Conservation (phyloP, 768 basidiomycete genomes). For the Pulveroboletus sp. region DNA sequence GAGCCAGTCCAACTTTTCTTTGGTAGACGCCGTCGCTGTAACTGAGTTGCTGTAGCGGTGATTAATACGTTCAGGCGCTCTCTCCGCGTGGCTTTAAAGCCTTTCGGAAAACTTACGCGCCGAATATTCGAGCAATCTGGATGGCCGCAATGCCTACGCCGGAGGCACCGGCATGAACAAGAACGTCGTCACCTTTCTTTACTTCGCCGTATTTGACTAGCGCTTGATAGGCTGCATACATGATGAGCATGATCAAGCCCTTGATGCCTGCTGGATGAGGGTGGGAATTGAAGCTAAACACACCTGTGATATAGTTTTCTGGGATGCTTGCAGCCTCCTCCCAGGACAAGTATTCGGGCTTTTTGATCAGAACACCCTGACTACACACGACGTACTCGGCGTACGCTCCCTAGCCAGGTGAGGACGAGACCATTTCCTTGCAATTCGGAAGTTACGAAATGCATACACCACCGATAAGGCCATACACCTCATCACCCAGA, state of each 20-base stretch:
- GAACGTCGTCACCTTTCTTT: conserved; percentile 65
- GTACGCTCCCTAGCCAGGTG: conserved; percentile 68
- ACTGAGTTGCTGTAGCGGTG: conserved; percentile 51
- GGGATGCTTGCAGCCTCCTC: conserved; percentile 82
- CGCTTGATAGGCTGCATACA: conserved; percentile 52
- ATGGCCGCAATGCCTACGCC: conserved; percentile 88
- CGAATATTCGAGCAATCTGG: conserved; percentile 72
- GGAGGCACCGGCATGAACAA: conserved; percentile 89
- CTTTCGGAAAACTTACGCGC: conserved; percentile 52
- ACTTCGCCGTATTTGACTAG: conserved; percentile 65
- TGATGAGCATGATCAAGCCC: conserved; percentile 1
- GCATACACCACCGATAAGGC: conserved; percentile 74
- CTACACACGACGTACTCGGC: conserved; percentile 77
- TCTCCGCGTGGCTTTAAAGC: conserved; percentile 3
- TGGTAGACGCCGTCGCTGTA: conserved; percentile 81
- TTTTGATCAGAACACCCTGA: conserved; percentile 63
- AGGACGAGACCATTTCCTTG: neutral
- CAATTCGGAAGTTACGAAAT: conserved; percentile 1
- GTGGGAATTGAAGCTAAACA: no score
- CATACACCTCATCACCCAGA: conserved; percentile 70
- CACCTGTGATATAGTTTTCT: conserved; percentile 86
- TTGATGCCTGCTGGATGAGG: conserved; percentile 1
- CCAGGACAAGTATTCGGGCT: conserved; percentile 76
- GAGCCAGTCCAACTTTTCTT: conserved; percentile 78
- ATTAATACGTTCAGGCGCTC: conserved; percentile 4